Evolutionary conservation across 2,329 filamentous ascomycete genomes (phyloP), one percentile per base, ranked within the genome.

Genomic region (Amauroascus niger): DNA sequence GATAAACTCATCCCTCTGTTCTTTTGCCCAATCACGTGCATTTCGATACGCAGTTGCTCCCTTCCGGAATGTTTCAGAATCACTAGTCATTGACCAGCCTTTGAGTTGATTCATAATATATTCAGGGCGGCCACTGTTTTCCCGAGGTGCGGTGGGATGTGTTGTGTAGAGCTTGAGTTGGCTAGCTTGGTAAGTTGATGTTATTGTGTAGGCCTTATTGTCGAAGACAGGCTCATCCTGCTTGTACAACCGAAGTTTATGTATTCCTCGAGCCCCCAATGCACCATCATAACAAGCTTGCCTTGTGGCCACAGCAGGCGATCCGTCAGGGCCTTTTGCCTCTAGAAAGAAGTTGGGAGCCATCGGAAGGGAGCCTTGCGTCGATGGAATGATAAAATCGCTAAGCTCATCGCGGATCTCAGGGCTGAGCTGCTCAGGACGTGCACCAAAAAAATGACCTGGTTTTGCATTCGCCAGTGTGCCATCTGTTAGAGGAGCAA

Each of bases 41-140:
- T 75, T 74, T 51, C 71, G 65, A 55, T 73, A 71, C 47, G 67
- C 68, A 2, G 65, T 63, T 3, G 60, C 64, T n/a, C 71, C 72
- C 48, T 64, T 9, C n/a, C 62, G 47, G 49, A 71, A 74, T 3
- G 43, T 59, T 3, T 70, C 59, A 3, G 43, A 14, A 45, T 57
- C 57, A n/a, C 44, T 55, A 2, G 63, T 69, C 60, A 74, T 55
- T 1, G 1, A 53, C 28, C 39, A 73, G 1, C 20, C 35, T 0
- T 56, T 51, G 1, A 73, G 3, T 52, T 45, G 49, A 18, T 53
- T 57, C 45, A 49, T 57, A 26, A 57, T 47, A 49, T 53, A 55
- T 47, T 57, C 49, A 8, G 55, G 49, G 11, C 18, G 26, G 9
- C 40, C 24, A 11, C 24, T 35, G 1, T 11, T 3, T 4, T 30